Percentiles rank a stretch among this genome's conserved stretches.
Conservation (phyloP, 83 land plant genomes). For the Picea abies region DNA sequence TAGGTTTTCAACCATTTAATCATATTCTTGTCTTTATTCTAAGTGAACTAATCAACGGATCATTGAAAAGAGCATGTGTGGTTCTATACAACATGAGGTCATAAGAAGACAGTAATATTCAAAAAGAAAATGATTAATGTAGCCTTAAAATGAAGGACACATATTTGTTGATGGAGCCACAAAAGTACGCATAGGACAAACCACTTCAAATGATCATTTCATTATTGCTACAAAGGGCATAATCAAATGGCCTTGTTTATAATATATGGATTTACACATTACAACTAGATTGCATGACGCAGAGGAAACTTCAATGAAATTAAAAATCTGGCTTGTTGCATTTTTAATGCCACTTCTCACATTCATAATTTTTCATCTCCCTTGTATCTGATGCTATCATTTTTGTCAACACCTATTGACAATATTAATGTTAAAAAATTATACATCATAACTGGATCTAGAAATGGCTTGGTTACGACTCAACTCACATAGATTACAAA, state of each 20-base stretch:
- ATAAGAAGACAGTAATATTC: no score
- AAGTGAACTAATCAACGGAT: no score
- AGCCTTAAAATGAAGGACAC: no score
- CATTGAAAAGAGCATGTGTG: no score
- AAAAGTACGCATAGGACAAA: neutral
- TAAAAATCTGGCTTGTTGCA: neutral
- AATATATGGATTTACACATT: neutral
- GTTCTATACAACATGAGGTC: no score
- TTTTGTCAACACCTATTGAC: constrained; percentile 8
- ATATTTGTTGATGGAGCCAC: no score
- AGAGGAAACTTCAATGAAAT: neutral
- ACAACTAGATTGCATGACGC: neutral
- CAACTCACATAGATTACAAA: neutral
- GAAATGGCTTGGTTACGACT: neutral
- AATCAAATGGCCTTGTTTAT: neutral
- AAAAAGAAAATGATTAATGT: no score
- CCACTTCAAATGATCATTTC: neutral
- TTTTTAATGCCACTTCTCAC: no score
- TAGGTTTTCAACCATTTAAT: no score
- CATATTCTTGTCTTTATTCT: no score
- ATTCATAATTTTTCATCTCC: no score
- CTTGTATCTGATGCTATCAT: neutral
- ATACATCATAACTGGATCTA: neutral
- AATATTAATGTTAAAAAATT: neutral
- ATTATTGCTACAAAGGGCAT: neutral